Evolutionary conservation across 129 eudicot genomes (phyloP).

Genomic region (Silybum marianum): DNA sequence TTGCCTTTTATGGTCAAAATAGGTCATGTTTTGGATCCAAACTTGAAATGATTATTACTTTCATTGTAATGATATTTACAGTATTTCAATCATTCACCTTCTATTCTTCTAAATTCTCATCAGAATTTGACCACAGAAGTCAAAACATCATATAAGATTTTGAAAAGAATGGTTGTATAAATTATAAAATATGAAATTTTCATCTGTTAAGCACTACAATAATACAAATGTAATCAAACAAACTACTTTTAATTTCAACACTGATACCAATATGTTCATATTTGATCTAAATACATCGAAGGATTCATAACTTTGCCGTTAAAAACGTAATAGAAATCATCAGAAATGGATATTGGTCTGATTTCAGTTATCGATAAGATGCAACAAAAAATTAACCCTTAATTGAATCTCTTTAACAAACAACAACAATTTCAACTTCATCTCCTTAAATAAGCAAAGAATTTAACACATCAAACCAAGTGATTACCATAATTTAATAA

Average conservation of each 20-base stretch:
- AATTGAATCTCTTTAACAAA: not conserved
- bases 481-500: not conserved
- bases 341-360: not conserved
- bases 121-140: not conserved
- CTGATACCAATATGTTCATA: not conserved
- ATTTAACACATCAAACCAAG: not conserved
- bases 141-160: not conserved
- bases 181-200: not conserved
- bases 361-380: too few species aligned
- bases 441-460: not conserved
- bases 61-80: not conserved
- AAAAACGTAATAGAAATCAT: not conserved
- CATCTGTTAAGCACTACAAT: not conserved
- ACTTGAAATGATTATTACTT: not conserved
- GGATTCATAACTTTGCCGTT: not conserved
- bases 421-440: not conserved
- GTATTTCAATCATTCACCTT: not conserved
- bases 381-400: not conserved
- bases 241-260: not conserved
- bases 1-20: too few species aligned
- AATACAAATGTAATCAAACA: not conserved
- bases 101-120: not conserved
- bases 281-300: not conserved
- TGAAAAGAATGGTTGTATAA: not conserved
- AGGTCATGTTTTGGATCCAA: too few species aligned